Base-by-base conservation (phyloP, 352 stramenopile species). In the Globisporangium lucens region DNA sequence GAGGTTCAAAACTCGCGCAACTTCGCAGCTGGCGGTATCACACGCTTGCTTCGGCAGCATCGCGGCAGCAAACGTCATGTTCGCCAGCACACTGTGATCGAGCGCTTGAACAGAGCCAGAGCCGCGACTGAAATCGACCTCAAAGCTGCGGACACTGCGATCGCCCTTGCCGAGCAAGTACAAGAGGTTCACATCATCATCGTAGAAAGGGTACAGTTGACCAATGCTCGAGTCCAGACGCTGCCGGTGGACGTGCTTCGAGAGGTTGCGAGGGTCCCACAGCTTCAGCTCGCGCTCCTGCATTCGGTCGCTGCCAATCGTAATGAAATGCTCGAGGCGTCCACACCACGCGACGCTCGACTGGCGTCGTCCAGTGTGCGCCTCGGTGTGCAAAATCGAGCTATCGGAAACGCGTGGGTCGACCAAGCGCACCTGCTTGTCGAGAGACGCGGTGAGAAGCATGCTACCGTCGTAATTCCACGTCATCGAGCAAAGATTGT, bases 221-320 rank as follows among this genome's bases (percentile, higher is more conserved):
- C 87, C 87, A 47, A 89, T 83, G 52, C 79, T 77, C n/a, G 77
- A 75, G 38, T 87, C 82, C 15, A 95, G 69, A 0, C 85, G 82
- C 68, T 93, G 85, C 12, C 85, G 78, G 59, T 83, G 76, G 53
- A 93, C 57, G 8, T 79, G 73, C 41, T 79, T 82, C 22, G 66
- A 43, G 8, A 89, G 60, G 43, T 83, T 74, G n/a, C 85, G 78
- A 29, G 74, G 66, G 22, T 95, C 87, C 87, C 85, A 95, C 6
- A 95, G 68, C 69, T 91, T 91, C 12, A 95, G 65, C 59, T 95
- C 87, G 3, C 83, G 67, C 58, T 93, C 85, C 56, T 91, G 85
- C 76, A 90, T 81, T 9, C 62, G 66, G 59, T 89, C 81, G 58
- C 77, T 87, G 13, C 87, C 85, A 12, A 75, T 78, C 3, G 85